Base-by-base conservation (phyloP, 2,329 filamentous ascomycete genomes). In the Diaporthe sp. region DNA sequence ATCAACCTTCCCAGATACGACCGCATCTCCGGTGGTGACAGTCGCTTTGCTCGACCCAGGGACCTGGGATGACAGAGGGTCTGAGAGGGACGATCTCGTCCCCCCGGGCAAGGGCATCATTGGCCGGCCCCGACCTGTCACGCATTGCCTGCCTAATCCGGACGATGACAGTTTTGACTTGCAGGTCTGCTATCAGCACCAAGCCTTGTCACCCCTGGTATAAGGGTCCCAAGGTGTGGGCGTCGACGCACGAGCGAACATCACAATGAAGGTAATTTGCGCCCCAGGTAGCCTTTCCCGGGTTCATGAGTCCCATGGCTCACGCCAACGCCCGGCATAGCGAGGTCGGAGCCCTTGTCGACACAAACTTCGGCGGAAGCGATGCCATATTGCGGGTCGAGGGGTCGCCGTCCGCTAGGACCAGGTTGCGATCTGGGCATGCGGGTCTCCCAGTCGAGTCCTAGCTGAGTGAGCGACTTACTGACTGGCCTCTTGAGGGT, bases 251-350 rank as follows among this genome's bases (percentile, higher is more conserved):
- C 58, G 71, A 73, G 71, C 49, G 71, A 73, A 65, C 39, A 73
- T 73, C 71, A 73, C 28, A 73, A 73, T 73, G 71, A 73, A 65
- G 71, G 71, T 73, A 73, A 73, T 73, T 62, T 73, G 71, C 71
- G 58, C 58, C 59, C 51, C 71, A 65, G 71, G 65, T 65, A 53
- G 71, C 46, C 58, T 65, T 57, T 55, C 34, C 71, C 71, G 42
- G 71, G 61, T 55, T 62, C 58, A 62, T 65, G 71, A 73, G 71
- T 69, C 65, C 65, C 65, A 57, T 73, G 58, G 58, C 31, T 51
- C 70, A 53, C 34, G 53, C 39, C 58, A 69, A 51, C 61, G 46
- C 58, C 58, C 46, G 49, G 58, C 58, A 57, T 42, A 25, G 71
- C 71, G 71, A 73, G 71, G 71, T 51, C 71, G 58, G 71, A 55